Evolutionary conservation across 2,329 filamentous ascomycete species (phyloP), one percentile per base, ranked within the genome.

Genomic region (Curvularia verruculosa): DNA sequence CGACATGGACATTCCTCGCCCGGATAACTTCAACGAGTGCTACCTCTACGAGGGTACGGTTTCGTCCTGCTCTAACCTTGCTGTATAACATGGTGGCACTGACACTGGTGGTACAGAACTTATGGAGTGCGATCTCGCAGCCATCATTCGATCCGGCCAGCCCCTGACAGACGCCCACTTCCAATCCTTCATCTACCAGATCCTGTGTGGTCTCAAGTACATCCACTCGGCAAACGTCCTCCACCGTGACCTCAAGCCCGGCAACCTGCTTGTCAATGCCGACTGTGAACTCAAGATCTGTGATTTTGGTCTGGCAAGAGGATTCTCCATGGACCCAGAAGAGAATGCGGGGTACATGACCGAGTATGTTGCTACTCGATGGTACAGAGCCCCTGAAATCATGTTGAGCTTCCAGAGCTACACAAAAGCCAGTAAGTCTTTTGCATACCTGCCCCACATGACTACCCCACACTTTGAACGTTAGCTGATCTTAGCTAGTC

Each of bases 391-490:
- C 3, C 95, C 95, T 5, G 95, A 99, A 79, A 99, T 99, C 70
- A 99, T 99, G 95, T 82, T 99, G 78, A 97, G 92, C 82, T 99
- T 99, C 86, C 94, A 98, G 80, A 97, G 92, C 82, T 99, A 99
- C 80, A 99, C 95, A 72, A 99, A 99, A 92, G 95, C 95, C 68
- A 99, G 95, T 60, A 48, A 50, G 57, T 60, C 21, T 18, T n/a
- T 44, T 13, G 31, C 45, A n/a, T 13, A 19, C 12, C 5, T 52
- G 26, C 40, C 48, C 18, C 48, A 46, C 56, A 57, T 56, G 52
- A 34, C 49, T 46, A 50, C 34, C 24, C 41, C 47, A 47, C 53
- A 41, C 54, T 34, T 52, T 45, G 21, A 47, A 57, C 65, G 21
- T 31, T 55, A 54, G 55, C 67, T 71, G 60, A 71, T 58, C 41